Evolutionary conservation across 1,284 basidiomycete species (phyloP).

Genomic region (Fomitiporia mediterranea): DNA sequence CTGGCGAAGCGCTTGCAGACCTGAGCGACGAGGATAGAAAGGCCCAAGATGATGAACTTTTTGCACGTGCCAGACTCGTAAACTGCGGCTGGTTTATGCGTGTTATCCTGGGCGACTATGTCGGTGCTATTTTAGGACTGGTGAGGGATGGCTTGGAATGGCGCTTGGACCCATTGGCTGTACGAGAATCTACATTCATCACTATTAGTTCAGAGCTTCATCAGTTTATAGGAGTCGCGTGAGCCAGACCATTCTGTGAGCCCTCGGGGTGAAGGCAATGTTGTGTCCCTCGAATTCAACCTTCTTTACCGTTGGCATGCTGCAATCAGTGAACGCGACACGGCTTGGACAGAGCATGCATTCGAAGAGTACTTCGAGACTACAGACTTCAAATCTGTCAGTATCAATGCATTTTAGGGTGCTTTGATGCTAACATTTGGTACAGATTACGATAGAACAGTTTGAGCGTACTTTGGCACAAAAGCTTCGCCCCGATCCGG

Average conservation of each 20-base stretch:
- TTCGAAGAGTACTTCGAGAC: slow-evolving; percentile 45
- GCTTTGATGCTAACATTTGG: neutral
- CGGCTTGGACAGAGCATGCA: slow-evolving; percentile 50
- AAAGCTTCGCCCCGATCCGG: slow-evolving; percentile 31
- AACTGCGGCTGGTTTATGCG: slow-evolving; percentile 71
- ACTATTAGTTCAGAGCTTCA: neutral
- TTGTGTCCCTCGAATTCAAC: slow-evolving; percentile 58
- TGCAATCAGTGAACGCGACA: slow-evolving; percentile 55
- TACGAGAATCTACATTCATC: slow-evolving; percentile 18
- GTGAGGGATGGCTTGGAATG: slow-evolving; percentile 65
- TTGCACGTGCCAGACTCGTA: slow-evolving; percentile 71
- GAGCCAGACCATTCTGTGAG: slow-evolving; percentile 21
- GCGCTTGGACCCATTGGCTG: slow-evolving; percentile 49
- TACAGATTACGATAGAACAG: slow-evolving; percentile 39
- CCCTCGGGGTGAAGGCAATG: slow-evolving; percentile 28
- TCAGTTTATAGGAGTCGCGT: slow-evolving; percentile 6
- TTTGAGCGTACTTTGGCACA: slow-evolving; percentile 34
- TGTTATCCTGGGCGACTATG: slow-evolving; percentile 68
- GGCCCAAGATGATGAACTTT: slow-evolving; percentile 76
- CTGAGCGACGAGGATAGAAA: slow-evolving; percentile 34
- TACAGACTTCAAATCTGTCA: slow-evolving; percentile 37
- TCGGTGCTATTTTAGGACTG: slow-evolving; percentile 69
- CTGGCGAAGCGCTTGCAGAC: slow-evolving; percentile 40
- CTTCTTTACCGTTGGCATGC: slow-evolving; percentile 81
- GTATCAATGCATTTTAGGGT: slow-evolving; percentile 14